These are phyloP conservation scores for Emmonsiellopsis sp. DNA, from an alignment of 2,329 filamentous ascomycete species.

Conservation along the genomic window DNA sequence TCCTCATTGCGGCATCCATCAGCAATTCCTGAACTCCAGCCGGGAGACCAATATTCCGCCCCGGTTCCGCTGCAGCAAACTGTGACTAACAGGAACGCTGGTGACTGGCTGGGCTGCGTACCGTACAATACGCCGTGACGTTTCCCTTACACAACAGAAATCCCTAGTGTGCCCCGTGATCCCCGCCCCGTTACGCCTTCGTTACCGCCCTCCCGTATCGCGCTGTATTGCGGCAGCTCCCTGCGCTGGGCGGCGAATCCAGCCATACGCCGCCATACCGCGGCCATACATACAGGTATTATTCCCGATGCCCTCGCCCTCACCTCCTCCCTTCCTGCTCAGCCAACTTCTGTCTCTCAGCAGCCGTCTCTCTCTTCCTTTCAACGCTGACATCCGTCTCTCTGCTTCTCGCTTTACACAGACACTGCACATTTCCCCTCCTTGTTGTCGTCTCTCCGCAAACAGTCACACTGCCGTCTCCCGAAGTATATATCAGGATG, in stretches of 20 bases:
- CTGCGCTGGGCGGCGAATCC: background rate
- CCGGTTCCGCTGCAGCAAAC: background rate
- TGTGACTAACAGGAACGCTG: constrained; percentile 8
- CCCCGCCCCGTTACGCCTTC: background rate
- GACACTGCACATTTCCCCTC: background rate
- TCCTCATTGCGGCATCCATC: too few species aligned
- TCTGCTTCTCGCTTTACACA: constrained; percentile 5
- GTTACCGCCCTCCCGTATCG: too few species aligned
- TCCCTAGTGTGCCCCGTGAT: background rate
- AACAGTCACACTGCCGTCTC: background rate
- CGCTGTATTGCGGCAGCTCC: too few species aligned
- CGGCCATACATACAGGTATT: background rate
- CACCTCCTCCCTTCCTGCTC: background rate
- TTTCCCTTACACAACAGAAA: constrained; percentile 28
- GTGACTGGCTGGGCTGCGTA: constrained; percentile 7
- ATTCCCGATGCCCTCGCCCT: background rate
- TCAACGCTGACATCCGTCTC: constrained; percentile 13
- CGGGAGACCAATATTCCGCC: background rate
- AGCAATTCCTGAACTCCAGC: too few species aligned
- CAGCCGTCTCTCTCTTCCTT: constrained; percentile 1
- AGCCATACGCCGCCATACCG: background rate
- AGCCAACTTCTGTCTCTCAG: background rate
- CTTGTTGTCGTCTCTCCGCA: background rate
- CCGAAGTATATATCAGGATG: constrained; percentile 10
- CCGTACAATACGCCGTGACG: background rate